Evolutionary conservation across 371 early-diverging fungal species (phyloP).

Genomic region (Rhizopus arrhizus): DNA sequence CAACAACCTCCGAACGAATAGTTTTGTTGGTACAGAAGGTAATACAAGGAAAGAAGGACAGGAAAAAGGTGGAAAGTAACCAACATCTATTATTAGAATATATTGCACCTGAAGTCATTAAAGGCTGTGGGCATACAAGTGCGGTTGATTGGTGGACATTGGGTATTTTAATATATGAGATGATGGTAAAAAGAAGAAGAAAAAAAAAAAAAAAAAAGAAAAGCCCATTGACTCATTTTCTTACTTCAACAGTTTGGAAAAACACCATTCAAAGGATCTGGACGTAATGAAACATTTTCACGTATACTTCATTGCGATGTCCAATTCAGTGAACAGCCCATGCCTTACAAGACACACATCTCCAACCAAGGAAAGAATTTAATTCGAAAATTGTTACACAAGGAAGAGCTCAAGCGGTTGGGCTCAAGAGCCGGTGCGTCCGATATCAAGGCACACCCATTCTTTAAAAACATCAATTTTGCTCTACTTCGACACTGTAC

Average conservation of each 20-base stretch:
- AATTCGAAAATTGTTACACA: conserved; percentile 78
- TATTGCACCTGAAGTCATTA: conserved; percentile 96
- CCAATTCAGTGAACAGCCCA: conserved; percentile 65
- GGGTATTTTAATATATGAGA: conserved; percentile 97
- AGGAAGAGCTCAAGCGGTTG: conserved; percentile 81
- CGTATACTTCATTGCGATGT: conserved; percentile 82
- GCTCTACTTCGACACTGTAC: conserved; percentile 79
- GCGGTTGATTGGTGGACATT: conserved; percentile 99
- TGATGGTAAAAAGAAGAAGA: conserved; percentile 67
- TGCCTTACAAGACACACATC: conserved; percentile 28
- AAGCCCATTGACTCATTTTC: neutral
- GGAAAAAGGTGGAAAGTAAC: neutral
- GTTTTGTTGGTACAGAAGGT: conserved; percentile 94
- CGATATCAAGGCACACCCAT: conserved; percentile 89
- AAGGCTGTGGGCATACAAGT: conserved; percentile 91
- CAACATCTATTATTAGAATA: conserved; percentile 61
- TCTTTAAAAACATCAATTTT: conserved; percentile 91
- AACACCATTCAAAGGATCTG: conserved; percentile 90
- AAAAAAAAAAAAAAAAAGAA: neutral
- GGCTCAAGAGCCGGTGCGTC: conserved; percentile 89
- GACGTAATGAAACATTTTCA: conserved; percentile 82
- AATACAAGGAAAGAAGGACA: conserved; percentile 4
- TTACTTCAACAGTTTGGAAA: conserved; percentile 62
- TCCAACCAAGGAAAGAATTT: conserved; percentile 66
- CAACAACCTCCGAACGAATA: conserved; percentile 83